These are phyloP conservation scores for Sugiyamaella sp. DNA, from an alignment of 1,139 yeast species.

Conservation along the genomic window DNA sequence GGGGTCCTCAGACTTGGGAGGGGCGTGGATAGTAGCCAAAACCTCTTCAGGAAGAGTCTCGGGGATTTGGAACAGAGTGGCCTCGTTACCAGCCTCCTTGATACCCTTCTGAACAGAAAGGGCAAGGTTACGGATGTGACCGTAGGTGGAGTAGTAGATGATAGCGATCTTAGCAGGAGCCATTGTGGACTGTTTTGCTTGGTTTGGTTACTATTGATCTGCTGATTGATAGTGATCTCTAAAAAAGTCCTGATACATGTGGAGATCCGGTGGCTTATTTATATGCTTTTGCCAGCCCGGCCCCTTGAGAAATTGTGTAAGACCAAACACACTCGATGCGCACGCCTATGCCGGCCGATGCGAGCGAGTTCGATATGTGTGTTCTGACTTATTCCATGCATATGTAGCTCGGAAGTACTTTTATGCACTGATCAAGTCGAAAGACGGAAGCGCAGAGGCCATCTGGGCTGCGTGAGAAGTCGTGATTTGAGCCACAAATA, in stretches of 20 bases:
- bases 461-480: background rate
- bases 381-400: background rate
- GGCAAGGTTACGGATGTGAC: slow-evolving; percentile 71
- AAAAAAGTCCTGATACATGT: background rate
- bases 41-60: slow-evolving; percentile 75
- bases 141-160: slow-evolving; percentile 78
- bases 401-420: background rate
- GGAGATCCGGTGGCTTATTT: background rate
- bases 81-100: slow-evolving; percentile 69
- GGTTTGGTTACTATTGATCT: background rate
- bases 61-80: slow-evolving; percentile 68
- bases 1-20: slow-evolving; percentile 68
- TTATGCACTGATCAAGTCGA: background rate
- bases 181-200: slow-evolving; percentile 12
- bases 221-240: background rate
- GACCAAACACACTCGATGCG: too few species aligned
- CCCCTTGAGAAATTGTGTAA: background rate
- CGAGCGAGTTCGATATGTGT: too few species aligned
- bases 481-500: background rate
- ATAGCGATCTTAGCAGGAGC: slow-evolving; percentile 59
- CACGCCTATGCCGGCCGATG: too few species aligned
- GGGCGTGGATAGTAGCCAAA: slow-evolving; percentile 63
- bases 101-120: slow-evolving; percentile 71
- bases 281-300: background rate
- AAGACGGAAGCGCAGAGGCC: background rate